phyloP scores from a whole-genome alignment of 176 grass and related monocot genomes.

The Oryza meyeriana region DNA sequence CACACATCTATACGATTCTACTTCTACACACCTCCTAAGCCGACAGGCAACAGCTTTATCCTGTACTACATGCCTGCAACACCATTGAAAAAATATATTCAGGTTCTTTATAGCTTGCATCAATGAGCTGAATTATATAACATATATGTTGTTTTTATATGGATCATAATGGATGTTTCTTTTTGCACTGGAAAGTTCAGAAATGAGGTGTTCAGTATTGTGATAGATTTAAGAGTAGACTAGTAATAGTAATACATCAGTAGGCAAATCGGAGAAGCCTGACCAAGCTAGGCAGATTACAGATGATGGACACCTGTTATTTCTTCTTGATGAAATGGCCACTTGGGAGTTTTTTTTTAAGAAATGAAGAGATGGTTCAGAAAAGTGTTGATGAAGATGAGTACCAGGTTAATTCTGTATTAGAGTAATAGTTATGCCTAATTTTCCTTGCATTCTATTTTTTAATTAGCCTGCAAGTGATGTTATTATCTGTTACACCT shows the following conservation, averaged over 20 bases:
- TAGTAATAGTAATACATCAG: neutral
- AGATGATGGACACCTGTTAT: constrained; percentile 36
- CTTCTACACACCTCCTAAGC: neutral
- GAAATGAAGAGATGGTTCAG: neutral
- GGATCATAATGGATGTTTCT: neutral
- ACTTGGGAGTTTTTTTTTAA: neutral
- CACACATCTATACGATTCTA: neutral
- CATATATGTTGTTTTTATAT: constrained; percentile 5
- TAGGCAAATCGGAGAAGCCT: neutral
- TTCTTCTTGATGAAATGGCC: constrained; percentile 1
- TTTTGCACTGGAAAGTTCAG: neutral
- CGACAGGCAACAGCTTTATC: constrained; percentile 40
- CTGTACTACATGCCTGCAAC: constrained; percentile 28
- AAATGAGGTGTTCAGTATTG: neutral
- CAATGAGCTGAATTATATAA: neutral
- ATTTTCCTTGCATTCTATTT: neutral
- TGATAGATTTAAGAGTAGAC: neutral
- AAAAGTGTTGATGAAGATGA: neutral
- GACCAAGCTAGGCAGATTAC: neutral
- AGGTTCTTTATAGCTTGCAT: constrained; percentile 23
- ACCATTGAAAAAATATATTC: neutral
- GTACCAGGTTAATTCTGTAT: constrained; percentile 14
- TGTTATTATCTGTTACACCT: constrained; percentile 12
- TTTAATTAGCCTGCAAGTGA: constrained; percentile 19
- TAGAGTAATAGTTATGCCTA: neutral